Evolutionary conservation across 2,329 filamentous ascomycete genomes (phyloP), one percentile per base, ranked within the genome.

Genomic region (Hysterium pulicare): DNA sequence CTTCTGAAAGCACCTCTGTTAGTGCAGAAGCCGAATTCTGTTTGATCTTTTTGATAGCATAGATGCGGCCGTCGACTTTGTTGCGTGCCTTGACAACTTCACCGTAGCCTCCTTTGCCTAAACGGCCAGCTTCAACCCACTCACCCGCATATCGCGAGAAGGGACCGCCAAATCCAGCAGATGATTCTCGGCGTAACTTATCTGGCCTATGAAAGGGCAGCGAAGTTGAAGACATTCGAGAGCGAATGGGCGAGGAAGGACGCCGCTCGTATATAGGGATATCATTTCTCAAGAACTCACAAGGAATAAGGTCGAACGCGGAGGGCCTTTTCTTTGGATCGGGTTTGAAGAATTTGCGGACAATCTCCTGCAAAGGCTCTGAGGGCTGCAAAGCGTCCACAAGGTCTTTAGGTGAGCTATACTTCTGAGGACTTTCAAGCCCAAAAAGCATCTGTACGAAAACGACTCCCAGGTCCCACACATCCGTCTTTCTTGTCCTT

Each of bases 391-490:
- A 69, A 1, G 82, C 81, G 10, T 84, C 82, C 61, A 88, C 83
- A 39, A 95, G 69, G 32, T 82, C 80, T 43, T 78, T 80, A 1
- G 91, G 90, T 0, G 89, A 94, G 13, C 83, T 83, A 64, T 93
- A 91, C 45, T 83, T 86, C 45, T 84, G 77, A 15, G 86, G 74
- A 5, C 89, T 79, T 51, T 89, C 82, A 24, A 89, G 74, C 2
- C 93, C 93, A 62, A 96, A 91, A 3, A 93, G 79, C 89, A 97
- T 96, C 63, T 98, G 91, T 30, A 95, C 68, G 54, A 96, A 87
- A 4, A 96, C 79, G 22, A 96, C 81, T 4, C 93, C 93, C 56
- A 98, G 82, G 52, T 96, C 87, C 93, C 93, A 98, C 7, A 97
- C 81, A 62, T 97, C 93, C 0, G 89, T 88, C 64, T 95, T 95